Conservation (phyloP, 116 monocot genomes). For the Phalaenopsis hybrid region DNA sequence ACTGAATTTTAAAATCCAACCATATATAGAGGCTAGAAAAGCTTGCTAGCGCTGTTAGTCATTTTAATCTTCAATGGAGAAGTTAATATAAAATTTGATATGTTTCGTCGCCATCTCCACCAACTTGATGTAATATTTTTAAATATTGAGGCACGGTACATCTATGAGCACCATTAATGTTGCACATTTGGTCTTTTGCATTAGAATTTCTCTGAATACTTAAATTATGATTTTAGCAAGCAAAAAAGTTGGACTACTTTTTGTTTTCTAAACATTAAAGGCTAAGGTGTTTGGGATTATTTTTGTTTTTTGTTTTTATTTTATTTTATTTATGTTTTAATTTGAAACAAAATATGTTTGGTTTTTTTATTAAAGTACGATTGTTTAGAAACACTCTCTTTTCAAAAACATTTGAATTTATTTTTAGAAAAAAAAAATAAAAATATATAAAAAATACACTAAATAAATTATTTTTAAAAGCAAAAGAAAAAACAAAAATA, state of each 20-base stretch:
- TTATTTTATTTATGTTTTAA: no score
- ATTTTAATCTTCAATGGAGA: background rate
- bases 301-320: no score
- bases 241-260: background rate
- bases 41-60: background rate
- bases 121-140: background rate
- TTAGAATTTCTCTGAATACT: background rate
- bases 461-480: no score
- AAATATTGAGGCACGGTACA: background rate
- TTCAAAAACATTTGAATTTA: no score
- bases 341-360: no score
- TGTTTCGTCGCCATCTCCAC: background rate
- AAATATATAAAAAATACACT: no score
- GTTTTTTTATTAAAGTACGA: no score
- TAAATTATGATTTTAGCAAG: background rate
- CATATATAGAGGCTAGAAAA: background rate
- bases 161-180: background rate
- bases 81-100: background rate
- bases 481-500: no score
- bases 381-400: no score
- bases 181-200: background rate
- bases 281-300: no score
- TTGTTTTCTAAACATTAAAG: background rate
- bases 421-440: no score
- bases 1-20: slow-evolving; percentile 1